Evolutionary conservation across 2,329 filamentous ascomycete species (phyloP).

Genomic region (Colletotrichum karsti): DNA sequence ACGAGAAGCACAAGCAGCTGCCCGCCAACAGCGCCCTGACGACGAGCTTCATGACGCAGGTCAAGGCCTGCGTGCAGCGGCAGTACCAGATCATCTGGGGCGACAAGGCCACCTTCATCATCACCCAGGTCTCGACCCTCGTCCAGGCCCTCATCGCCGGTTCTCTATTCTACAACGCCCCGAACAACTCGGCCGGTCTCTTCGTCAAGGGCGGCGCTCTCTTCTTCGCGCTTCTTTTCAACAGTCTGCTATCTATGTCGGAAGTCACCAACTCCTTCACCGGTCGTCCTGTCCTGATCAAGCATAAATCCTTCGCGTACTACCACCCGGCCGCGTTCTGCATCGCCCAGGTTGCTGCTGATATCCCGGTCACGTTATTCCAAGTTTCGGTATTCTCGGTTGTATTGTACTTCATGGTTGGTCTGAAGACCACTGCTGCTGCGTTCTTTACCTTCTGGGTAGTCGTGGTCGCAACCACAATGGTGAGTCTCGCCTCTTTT

Average conservation of each 20-base stretch:
- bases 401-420: slow-evolving; percentile 71
- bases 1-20: slow-evolving; percentile 64
- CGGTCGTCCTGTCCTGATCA: slow-evolving; percentile 66
- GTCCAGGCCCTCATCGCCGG: slow-evolving; percentile 69
- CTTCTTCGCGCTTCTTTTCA: slow-evolving; percentile 72
- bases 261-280: slow-evolving; percentile 72
- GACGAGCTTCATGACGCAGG: slow-evolving; percentile 61
- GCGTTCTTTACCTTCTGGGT: slow-evolving; percentile 72
- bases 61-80: slow-evolving; percentile 63
- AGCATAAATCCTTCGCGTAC: slow-evolving; percentile 66
- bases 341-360: slow-evolving; percentile 62
- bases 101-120: slow-evolving; percentile 69
- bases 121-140: slow-evolving; percentile 68
- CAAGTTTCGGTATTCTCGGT: slow-evolving; percentile 67
- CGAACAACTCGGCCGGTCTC: slow-evolving; percentile 63
- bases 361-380: slow-evolving; percentile 64
- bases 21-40: slow-evolving; percentile 64
- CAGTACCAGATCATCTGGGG: slow-evolving; percentile 74
- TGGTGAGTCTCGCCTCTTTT: slow-evolving; percentile 46
- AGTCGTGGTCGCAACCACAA: slow-evolving; percentile 57
- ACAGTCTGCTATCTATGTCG: slow-evolving; percentile 69
- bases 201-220: slow-evolving; percentile 71
- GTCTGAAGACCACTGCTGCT: slow-evolving; percentile 57
- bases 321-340: slow-evolving; percentile 68
- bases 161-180: slow-evolving; percentile 74